phyloP scores from a whole-genome alignment of 2,329 filamentous ascomycete genomes.

The Aspergillus ibericus region DNA sequence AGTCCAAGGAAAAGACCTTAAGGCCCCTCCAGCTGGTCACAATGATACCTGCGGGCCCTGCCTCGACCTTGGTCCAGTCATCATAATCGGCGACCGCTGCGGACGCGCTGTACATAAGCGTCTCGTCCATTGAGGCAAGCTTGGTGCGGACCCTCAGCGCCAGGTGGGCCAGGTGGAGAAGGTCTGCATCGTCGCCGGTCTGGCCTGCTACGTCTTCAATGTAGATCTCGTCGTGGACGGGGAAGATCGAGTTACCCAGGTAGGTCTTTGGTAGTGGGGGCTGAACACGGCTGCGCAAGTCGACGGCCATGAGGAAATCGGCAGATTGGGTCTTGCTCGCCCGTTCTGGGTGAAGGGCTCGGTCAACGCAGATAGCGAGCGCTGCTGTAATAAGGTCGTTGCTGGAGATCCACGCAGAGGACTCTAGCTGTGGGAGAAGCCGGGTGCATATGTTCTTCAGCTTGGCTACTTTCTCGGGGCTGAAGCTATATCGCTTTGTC shows the following conservation, averaged over 20 bases:
- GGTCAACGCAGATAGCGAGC: slow-evolving; percentile 1
- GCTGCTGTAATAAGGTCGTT: slow-evolving; percentile 6
- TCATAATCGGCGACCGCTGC: neutral
- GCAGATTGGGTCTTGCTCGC: neutral
- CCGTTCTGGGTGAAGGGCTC: neutral
- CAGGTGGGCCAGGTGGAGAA: neutral
- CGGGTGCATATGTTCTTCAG: neutral
- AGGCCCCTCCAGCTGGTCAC: neutral
- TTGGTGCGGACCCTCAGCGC: neutral
- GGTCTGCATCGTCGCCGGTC: neutral
- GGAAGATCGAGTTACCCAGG: neutral
- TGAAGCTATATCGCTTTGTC: neutral
- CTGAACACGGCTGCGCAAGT: slow-evolving; percentile 3
- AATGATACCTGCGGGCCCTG: neutral
- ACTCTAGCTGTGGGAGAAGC: neutral
- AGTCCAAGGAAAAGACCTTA: neutral
- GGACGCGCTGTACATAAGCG: slow-evolving; percentile 1
- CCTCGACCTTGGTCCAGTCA: slow-evolving; percentile 5
- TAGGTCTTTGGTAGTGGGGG: slow-evolving; percentile 7
- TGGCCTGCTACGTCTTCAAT: neutral
- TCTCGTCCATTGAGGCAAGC: neutral
- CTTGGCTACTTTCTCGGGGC: neutral
- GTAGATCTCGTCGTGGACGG: neutral
- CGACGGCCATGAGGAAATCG: neutral
- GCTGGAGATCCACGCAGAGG: neutral